These are phyloP conservation scores for Phytophthora megakarya DNA, from an alignment of 352 stramenopile genomes.

Conservation along the genomic window DNA sequence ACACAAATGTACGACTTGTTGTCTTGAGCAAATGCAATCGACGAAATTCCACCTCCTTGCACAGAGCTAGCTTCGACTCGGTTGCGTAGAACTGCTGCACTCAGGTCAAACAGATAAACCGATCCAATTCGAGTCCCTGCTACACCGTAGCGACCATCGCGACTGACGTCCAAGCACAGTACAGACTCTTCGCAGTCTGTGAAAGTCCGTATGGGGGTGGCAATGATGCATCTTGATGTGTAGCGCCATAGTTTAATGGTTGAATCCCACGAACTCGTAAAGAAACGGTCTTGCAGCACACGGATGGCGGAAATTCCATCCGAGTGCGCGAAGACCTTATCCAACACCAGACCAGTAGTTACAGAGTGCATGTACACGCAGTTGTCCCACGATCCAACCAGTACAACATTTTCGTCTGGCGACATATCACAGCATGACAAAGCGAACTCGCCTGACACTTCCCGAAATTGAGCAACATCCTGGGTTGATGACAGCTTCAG, in stretches of 20 bases:
- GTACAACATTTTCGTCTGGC: slow-evolving; percentile 57
- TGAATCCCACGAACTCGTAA: slow-evolving; percentile 82
- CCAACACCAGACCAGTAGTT: slow-evolving; percentile 53
- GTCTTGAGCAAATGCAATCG: slow-evolving; percentile 55
- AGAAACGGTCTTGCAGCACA: slow-evolving; percentile 56
- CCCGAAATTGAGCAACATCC: slow-evolving; percentile 35
- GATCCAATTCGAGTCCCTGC: slow-evolving; percentile 62
- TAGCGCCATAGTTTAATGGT: slow-evolving; percentile 81
- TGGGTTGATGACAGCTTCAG: slow-evolving; percentile 55
- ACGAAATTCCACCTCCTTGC: slow-evolving; percentile 50
- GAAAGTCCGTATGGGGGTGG: slow-evolving; percentile 59
- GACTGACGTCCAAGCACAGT: slow-evolving; percentile 67
- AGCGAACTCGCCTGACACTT: slow-evolving; percentile 39
- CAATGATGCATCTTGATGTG: slow-evolving; percentile 53
- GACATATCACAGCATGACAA: slow-evolving; percentile 79
- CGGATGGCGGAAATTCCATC: slow-evolving; percentile 77
- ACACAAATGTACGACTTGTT: slow-evolving; percentile 66
- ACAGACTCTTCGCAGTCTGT: slow-evolving; percentile 68
- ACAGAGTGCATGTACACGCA: slow-evolving; percentile 77
- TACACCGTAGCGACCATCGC: slow-evolving; percentile 51
- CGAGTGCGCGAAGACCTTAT: slow-evolving; percentile 67
- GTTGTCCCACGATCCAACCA: slow-evolving; percentile 81
- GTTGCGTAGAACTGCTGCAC: slow-evolving; percentile 26
- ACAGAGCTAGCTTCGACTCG: slow-evolving; percentile 44
- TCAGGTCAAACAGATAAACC: slow-evolving; percentile 60